Base-by-base conservation (phyloP, 495 filamentous ascomycete genomes). In the Aspergillus asperescens region DNA sequence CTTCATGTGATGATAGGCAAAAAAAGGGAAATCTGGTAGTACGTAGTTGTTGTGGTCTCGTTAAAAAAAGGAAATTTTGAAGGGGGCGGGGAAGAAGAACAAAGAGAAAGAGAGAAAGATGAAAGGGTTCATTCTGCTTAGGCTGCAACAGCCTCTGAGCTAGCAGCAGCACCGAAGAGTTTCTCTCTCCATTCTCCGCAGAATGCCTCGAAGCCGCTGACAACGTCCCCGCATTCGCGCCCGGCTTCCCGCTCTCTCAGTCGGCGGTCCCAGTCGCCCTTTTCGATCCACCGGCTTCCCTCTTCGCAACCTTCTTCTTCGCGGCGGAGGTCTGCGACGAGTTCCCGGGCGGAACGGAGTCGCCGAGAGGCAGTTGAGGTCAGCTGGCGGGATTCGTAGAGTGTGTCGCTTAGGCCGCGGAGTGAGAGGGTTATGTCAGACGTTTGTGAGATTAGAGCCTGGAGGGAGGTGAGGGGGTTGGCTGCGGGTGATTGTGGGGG, bases 381-480 rank as follows among this genome's bases (percentile, higher is more conserved):
- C 0, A 87, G 83, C 63, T 98, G 93, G 3, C 89, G 81, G n/a
- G 82, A 86, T 83, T 96, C 95, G 67, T 97, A 91, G 18, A 97
- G 76, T 0, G 88, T 90, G 64, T 98, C 93, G n/a, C 86, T 86
- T 6, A 98, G 77, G 57, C 87, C 82, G 52, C 87, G 87, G 38
- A 98, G 83, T 2, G 88, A 85, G 48, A 84, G 77, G 25, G 88
- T 81, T 13, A 96, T 78, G 35, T 93, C 89, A 20, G 83, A 69
- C 0, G 90, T 95, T 62, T 75, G 76, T 1, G 76, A 68, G 52
- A 77, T 70, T 5, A 76, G 72, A 28, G 74, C 67, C 49, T 82
- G 75, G n/a, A 84, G 65, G 24, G 75, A 72, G 20, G 69, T 60
- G 66, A 89, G 74, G 0, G 74, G 71, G 47, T 74, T 64, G n/a